phyloP scores from a whole-genome alignment of 1,139 yeast genomes.

The Debaryomycetaceae sp. region DNA sequence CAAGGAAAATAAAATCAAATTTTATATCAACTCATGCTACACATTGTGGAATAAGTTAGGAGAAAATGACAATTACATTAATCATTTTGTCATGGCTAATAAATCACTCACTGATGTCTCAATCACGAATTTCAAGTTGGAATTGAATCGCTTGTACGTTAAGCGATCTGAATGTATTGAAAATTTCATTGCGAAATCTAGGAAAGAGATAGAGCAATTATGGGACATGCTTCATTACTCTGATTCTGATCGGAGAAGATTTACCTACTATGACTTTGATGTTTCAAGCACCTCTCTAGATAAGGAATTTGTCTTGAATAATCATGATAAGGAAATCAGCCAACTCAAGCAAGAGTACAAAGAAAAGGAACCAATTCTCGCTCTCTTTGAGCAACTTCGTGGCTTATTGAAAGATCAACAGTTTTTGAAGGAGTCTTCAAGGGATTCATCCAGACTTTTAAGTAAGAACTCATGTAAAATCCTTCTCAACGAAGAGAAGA shows the following conservation, averaged over 20 bases:
- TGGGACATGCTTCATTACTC: slow-evolving; percentile 67
- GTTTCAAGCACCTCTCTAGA: slow-evolving; percentile 37
- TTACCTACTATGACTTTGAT: slow-evolving; percentile 36
- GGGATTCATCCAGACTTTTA: slow-evolving; percentile 75
- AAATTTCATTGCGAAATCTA: slow-evolving; percentile 60
- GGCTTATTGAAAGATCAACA: slow-evolving; percentile 58
- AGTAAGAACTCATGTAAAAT: slow-evolving; percentile 78
- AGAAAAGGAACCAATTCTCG: slow-evolving; percentile 54
- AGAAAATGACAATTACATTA: slow-evolving; percentile 33
- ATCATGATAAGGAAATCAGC: slow-evolving; percentile 62
- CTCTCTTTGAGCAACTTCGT: slow-evolving; percentile 51
- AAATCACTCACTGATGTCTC: slow-evolving; percentile 35
- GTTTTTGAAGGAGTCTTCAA: slow-evolving; percentile 64
- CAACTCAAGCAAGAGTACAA: slow-evolving; percentile 48
- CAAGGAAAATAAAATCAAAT: slow-evolving; percentile 33
- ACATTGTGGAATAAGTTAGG: slow-evolving; percentile 51
- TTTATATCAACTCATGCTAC: slow-evolving; percentile 34
- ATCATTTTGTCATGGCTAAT: slow-evolving; percentile 35
- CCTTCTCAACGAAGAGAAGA: slow-evolving; percentile 73
- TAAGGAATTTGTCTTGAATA: slow-evolving; percentile 52
- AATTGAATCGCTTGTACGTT: slow-evolving; percentile 53
- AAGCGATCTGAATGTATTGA: slow-evolving; percentile 65
- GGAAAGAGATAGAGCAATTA: slow-evolving; percentile 51
- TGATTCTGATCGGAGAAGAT: slow-evolving; percentile 35
- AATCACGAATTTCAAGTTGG: slow-evolving; percentile 43